Evolutionary conservation across 805 yeast genomes (phyloP).

Genomic region (Pichia membranifaciens): DNA sequence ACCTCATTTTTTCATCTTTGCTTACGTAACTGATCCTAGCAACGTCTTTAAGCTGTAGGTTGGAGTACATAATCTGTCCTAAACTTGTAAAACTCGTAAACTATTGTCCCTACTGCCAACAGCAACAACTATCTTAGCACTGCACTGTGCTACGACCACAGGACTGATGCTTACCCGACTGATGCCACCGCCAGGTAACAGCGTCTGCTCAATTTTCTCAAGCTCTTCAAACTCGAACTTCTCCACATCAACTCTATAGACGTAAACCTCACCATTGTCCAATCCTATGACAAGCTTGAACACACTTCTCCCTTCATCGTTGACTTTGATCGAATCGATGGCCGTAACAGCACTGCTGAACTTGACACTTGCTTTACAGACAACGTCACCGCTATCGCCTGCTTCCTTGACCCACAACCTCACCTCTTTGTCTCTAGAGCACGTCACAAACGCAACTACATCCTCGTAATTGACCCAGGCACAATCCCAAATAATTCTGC

Average conservation of each 20-base stretch:
- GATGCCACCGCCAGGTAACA: constrained; percentile 59
- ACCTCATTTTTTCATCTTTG: too few relatives aligned
- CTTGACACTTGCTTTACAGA: constrained; percentile 37
- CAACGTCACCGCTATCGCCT: constrained; percentile 22
- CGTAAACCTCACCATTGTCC: constrained; percentile 56
- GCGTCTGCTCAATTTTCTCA: constrained; percentile 30
- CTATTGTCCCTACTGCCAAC: constrained; percentile 66
- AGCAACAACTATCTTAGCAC: constrained; percentile 37
- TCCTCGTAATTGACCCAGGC: constrained; percentile 66
- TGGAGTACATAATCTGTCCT: background rate
- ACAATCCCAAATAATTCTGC: constrained; percentile 93
- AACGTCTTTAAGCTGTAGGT: too few relatives aligned
- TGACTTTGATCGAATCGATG: constrained; percentile 40
- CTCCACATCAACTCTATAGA: constrained; percentile 35
- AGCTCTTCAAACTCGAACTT: constrained; percentile 27
- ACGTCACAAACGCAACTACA: constrained; percentile 61
- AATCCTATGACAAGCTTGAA: constrained; percentile 56
- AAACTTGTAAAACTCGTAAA: constrained; percentile 32
- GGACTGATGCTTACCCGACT: constrained; percentile 55
- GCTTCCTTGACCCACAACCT: constrained; percentile 53
- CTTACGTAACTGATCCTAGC: too few relatives aligned
- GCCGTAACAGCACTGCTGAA: constrained; percentile 60
- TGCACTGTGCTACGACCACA: constrained; percentile 15
- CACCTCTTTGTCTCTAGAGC: constrained; percentile 74
- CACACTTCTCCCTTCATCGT: constrained; percentile 27